Percentiles rank a stretch among this genome's conserved stretches.
These are phyloP conservation scores for Whalleya microplaca DNA, from an alignment of 2,329 filamentous ascomycete species.

Conservation along the genomic window DNA sequence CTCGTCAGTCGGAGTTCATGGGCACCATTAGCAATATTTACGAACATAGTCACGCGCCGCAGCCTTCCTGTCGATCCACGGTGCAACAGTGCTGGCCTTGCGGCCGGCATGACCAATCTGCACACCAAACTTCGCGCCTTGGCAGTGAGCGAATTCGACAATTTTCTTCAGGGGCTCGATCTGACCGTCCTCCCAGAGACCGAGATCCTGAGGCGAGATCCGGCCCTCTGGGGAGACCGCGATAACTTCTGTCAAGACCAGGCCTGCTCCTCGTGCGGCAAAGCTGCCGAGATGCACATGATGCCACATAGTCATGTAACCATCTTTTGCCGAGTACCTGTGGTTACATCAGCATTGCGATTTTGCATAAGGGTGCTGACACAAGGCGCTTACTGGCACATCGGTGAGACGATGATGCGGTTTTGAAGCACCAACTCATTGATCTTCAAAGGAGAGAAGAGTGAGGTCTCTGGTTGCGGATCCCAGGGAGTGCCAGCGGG, in stretches of 20 bases:
- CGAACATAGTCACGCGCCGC: constrained; percentile 22
- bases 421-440: constrained; percentile 49
- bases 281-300: constrained; percentile 45
- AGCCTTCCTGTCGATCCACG: constrained; percentile 28
- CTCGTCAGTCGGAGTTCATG: background rate
- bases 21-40: background rate
- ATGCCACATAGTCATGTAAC: constrained; percentile 49
- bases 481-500: constrained; percentile 22
- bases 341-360: too few species aligned
- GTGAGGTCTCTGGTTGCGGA: constrained; percentile 21
- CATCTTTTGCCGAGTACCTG: constrained; percentile 45
- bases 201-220: constrained; percentile 39
- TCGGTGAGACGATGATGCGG: constrained; percentile 50
- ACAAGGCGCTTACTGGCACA: constrained; percentile 44
- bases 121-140: constrained; percentile 35
- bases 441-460: constrained; percentile 51
- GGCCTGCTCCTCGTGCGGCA: constrained; percentile 39
- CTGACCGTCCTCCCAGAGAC: constrained; percentile 37
- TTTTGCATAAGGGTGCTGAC: background rate
- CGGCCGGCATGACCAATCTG: constrained; percentile 38
- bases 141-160: constrained; percentile 36
- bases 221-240: constrained; percentile 38
- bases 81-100: constrained; percentile 34
- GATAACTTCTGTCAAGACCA: constrained; percentile 38
- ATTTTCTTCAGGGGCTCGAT: constrained; percentile 36